Base-by-base conservation (phyloP, 805 yeast genomes). In the Yamadazyma ubonensis region DNA sequence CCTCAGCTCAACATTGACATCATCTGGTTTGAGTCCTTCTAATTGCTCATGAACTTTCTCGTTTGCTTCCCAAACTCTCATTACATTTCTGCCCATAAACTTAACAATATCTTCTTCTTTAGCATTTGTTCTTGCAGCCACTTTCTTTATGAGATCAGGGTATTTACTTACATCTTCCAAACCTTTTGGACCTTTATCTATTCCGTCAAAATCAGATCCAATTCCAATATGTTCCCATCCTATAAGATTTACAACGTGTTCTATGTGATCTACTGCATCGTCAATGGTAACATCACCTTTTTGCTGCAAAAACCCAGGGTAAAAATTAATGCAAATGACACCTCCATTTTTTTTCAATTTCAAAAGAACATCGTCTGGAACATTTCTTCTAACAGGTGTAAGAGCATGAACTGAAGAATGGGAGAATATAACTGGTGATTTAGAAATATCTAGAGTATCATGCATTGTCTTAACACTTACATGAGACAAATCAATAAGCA, bases 131-230 rank as follows among this genome's bases (percentile, higher is more conserved):
- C 46, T 53, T 40, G 61, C 63, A 53, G 54, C 54, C 20, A 51
- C 49, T 28, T 46, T 51, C 29, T 45, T 37, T 20, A 75, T 50
- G 36, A 76, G 53, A 29, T 71, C 76, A 0, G 80, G 80, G 46
- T 75, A 76, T 49, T 75, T 76, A 9, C 79, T 72, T 1, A 73
- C 79, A 48, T 76, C 78, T 49, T 75, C 79, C n/a, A 76, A 52
- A 0, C 79, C 80, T 12, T 43, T 49, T 5, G 80, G 79, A 3
- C 71, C 76, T 5, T 41, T 52, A 14, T 72, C 71, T 37, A 74
- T 74, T 10, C 79, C 80, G 50, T 75, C 80, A 46, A 73, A 75
- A 52, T 75, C 81, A 3, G 73, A 64, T 0, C 80, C 80, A 4
- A 73, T 55, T 0, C 75, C 76, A 31, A 74, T 76, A 48, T 70